phyloP scores from a whole-genome alignment of 1,139 yeast species.

The Saccharomyces hybrid region DNA sequence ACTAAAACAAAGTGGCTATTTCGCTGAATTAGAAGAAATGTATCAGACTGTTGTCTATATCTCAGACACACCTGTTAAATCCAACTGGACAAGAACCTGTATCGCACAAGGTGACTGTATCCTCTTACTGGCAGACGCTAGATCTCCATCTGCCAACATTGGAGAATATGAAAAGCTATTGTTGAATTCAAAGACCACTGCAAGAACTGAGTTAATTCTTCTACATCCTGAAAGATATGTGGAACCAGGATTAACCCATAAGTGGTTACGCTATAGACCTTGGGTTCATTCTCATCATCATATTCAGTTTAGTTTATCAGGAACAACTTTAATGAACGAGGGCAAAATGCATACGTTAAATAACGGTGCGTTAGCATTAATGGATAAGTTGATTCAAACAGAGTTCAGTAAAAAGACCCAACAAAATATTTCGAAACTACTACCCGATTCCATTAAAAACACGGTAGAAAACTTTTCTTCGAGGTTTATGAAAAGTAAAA shows the following conservation, averaged over 20 bases:
- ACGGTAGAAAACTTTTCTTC: constrained; percentile 31
- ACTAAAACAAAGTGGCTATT: constrained; percentile 77
- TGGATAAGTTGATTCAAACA: constrained; percentile 27
- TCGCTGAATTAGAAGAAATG: constrained; percentile 84
- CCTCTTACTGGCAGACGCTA: constrained; percentile 60
- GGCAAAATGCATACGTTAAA: constrained; percentile 6
- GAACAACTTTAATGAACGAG: not conserved
- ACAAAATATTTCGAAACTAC: constrained; percentile 25
- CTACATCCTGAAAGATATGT: constrained; percentile 80
- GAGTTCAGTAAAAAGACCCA: constrained; percentile 30
- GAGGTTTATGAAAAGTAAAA: constrained; percentile 23
- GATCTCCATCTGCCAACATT: constrained; percentile 52
- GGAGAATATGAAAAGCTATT: constrained; percentile 82
- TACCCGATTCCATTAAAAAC: constrained; percentile 30
- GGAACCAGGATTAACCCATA: constrained; percentile 72
- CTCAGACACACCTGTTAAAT: constrained; percentile 75
- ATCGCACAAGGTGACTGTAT: constrained; percentile 93
- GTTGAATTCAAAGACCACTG: constrained; percentile 71
- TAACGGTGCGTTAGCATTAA: constrained; percentile 17
- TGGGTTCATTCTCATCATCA: constrained; percentile 97
- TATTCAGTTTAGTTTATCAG: constrained; percentile 41
- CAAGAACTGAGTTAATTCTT: constrained; percentile 79
- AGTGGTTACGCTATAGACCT: constrained; percentile 74
- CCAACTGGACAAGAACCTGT: constrained; percentile 89
- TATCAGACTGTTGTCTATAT: constrained; percentile 81